A percentile compares a stretch with the other conserved stretches of the same genome.
These are phyloP conservation scores for Aspergillus proliferans DNA, from an alignment of 2,329 filamentous ascomycete genomes.

Conservation along the genomic window DNA sequence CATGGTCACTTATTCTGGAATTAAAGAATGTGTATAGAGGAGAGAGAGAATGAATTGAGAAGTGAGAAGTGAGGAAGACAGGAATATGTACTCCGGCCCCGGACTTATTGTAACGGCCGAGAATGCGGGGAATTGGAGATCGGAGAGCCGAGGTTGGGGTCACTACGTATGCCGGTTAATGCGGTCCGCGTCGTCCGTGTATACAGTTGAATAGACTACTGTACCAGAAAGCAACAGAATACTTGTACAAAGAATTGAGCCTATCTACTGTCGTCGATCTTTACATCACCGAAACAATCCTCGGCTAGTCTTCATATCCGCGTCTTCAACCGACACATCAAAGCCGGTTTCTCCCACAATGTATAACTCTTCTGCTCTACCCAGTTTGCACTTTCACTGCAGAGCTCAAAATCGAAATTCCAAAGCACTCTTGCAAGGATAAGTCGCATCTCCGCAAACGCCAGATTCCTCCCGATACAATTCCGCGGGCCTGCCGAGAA, in stretches of 20 bases:
- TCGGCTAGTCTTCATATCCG: neutral
- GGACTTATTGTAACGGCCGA: neutral
- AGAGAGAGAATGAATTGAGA: neutral
- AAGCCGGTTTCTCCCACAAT: slow-evolving; percentile 35
- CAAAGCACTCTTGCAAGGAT: slow-evolving; percentile 44
- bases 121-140: slow-evolving; percentile 3
- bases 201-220: no score
- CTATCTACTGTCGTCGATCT: no score
- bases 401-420: slow-evolving; percentile 44
- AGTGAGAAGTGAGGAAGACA: neutral
- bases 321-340: slow-evolving; percentile 12
- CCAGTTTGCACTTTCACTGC: slow-evolving; percentile 33
- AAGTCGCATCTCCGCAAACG: slow-evolving; percentile 45
- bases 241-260: no score
- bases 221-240: no score
- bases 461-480: slow-evolving; percentile 47
- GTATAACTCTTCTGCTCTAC: slow-evolving; percentile 30
- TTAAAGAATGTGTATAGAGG: slow-evolving; percentile 26
- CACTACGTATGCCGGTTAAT: no score
- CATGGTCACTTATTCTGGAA: slow-evolving; percentile 8
- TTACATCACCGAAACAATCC: no score
- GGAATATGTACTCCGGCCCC: neutral
- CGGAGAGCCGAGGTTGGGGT: neutral
- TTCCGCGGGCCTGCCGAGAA: slow-evolving; percentile 46
- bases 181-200: no score